Evolutionary conservation across 192 early-diverging fungal genomes (phyloP).

Genomic region (Mortierella alpina): DNA sequence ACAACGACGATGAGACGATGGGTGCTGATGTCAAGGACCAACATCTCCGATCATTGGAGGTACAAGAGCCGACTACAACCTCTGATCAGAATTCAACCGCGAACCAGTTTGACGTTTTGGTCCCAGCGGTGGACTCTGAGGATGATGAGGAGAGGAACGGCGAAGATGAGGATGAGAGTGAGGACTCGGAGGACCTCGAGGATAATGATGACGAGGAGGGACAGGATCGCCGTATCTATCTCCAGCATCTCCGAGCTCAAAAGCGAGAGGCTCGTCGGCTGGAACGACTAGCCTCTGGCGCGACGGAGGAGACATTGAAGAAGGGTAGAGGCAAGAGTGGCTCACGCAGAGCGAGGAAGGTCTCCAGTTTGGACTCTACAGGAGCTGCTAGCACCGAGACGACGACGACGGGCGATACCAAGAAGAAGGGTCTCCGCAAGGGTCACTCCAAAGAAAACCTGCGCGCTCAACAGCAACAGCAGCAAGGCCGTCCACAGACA

Average conservation of each 20-base stretch:
- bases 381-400: not conserved
- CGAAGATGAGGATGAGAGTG: conserved; percentile 43
- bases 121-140: conserved; percentile 10
- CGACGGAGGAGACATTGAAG: conserved; percentile 3
- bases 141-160: conserved; percentile 21
- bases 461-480: not conserved
- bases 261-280: conserved; percentile 42
- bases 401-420: not conserved
- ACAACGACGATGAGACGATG: conserved; percentile 6
- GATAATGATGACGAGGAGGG: conserved; percentile 51
- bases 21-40: not conserved
- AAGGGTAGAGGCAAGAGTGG: not conserved
- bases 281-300: conserved; percentile 37
- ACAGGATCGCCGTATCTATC: conserved; percentile 50
- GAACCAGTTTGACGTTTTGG: conserved; percentile 8
- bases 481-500: conserved; percentile 30
- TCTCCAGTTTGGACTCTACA: conserved; percentile 2
- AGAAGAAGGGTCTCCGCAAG: conserved; percentile 37
- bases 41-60: conserved; percentile 14
- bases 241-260: conserved; percentile 41
- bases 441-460: conserved; percentile 41
- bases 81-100: not conserved
- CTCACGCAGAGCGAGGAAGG: conserved; percentile 2
- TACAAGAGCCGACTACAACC: conserved; percentile 1
- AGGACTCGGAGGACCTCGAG: conserved; percentile 46